Conservation (phyloP, 495 filamentous ascomycete species). For the Annulohypoxylon bovei region DNA sequence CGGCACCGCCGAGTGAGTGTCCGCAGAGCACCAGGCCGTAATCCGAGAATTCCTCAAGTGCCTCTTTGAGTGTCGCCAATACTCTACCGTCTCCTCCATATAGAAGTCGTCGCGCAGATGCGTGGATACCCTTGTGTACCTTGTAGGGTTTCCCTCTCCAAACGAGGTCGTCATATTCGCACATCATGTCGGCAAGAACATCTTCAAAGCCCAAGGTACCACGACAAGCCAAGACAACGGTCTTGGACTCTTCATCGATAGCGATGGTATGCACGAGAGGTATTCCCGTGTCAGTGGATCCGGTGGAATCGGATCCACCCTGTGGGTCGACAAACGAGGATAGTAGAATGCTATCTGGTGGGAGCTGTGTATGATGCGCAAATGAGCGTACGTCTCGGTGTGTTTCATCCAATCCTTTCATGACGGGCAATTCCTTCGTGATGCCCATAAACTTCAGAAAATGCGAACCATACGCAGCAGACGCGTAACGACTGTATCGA, state of each 20-base stretch:
- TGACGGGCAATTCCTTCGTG: slow-evolving; percentile 56
- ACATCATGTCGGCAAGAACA: slow-evolving; percentile 82
- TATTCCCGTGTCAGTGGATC: slow-evolving; percentile 76
- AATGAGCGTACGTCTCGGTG: slow-evolving; percentile 77
- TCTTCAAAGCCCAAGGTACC: slow-evolving; percentile 85
- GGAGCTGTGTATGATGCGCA: slow-evolving; percentile 73
- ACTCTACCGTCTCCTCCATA: slow-evolving; percentile 72
- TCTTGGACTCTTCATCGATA: slow-evolving; percentile 80
- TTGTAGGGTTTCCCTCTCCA: slow-evolving; percentile 75
- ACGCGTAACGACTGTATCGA: slow-evolving; percentile 80
- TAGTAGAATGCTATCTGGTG: slow-evolving; percentile 73
- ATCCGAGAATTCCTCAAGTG: slow-evolving; percentile 73
- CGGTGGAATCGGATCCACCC: slow-evolving; percentile 76
- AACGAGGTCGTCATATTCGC: slow-evolving; percentile 77
- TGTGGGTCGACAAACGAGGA: slow-evolving; percentile 80
- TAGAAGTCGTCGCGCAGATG: slow-evolving; percentile 75
- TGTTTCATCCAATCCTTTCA: slow-evolving; percentile 60
- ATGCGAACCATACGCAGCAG: slow-evolving; percentile 77
- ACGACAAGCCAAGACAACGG: slow-evolving; percentile 77
- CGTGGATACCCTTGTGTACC: slow-evolving; percentile 86
- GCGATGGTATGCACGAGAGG: slow-evolving; percentile 83
- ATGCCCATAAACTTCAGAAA: slow-evolving; percentile 79
- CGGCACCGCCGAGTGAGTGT: slow-evolving; percentile 80
- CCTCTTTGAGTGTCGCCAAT: slow-evolving; percentile 73
- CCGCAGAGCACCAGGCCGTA: slow-evolving; percentile 82